Evolutionary conservation across 345 rosid species (phyloP), one percentile per base, ranked within the genome.

Genomic region (Brassica juncea): DNA sequence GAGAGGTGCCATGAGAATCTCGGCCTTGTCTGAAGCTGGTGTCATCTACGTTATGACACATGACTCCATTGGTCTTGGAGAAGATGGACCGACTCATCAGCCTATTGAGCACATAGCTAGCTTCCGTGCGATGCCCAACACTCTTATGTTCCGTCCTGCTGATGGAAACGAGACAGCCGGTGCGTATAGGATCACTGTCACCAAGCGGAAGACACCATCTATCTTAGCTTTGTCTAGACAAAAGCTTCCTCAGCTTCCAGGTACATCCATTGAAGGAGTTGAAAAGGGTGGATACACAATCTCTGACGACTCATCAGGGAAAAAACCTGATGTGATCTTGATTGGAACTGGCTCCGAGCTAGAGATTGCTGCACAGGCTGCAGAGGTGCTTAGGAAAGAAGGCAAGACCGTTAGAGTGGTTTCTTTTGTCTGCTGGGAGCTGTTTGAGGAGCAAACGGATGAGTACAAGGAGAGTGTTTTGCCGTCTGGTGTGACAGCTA

Each of bases 41-140:
- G 99, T 93, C 63, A 92, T 96, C 76, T 96, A 96, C 61, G 95
- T 96, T 11, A 96, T 96, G 99, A 96, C 99, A 74, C 99, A 96
- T 32, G 99, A 95, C 71, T 96, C 99, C 4, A 96, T 96, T 77
- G 99, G 99, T 80, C 97, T 96, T 14, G 99, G 99, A 66, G 99
- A 96, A 81, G 99, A 96, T 74, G 98, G 99, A 71, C 99, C 99
- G 28, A 93, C 99, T 72, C 99, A 93, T 83, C 99, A 96, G 82
- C 98, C 99, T 23, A 84, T 96, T 52, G 99, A 96, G 80, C 98
- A 96, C 88, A 14, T 96, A 52, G 97, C 99, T 7, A 96, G 99
- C 80, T 93, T 96, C 94, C 97, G 99, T 67, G 99, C 97, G 55
- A 96, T 96, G 98, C 98, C 99, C 42, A 96, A 93, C 85, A 78